phyloP scores from a whole-genome alignment of 768 basidiomycete genomes.

The Antrodiella citrinella region DNA sequence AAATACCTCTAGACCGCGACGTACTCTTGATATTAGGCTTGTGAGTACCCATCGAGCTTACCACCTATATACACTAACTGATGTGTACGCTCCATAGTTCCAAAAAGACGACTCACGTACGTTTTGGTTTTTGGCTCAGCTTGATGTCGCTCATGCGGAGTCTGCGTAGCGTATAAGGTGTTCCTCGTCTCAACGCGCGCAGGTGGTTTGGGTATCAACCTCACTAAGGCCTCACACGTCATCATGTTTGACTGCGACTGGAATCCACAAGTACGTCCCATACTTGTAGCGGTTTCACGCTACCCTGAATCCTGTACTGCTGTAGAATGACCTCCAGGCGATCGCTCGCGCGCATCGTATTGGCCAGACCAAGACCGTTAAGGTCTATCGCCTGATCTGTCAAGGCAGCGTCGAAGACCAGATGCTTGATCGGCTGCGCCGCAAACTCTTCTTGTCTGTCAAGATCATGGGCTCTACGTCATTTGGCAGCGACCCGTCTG shows the following conservation, averaged over 20 bases:
- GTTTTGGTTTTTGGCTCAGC: constrained; percentile 11
- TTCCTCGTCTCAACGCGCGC: constrained; percentile 67
- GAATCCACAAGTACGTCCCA: constrained; percentile 39
- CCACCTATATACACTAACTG: neutral
- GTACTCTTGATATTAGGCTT: constrained; percentile 48
- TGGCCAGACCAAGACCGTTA: constrained; percentile 65
- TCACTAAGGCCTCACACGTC: constrained; percentile 74
- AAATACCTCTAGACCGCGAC: constrained; percentile 40
- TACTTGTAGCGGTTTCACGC: constrained; percentile 23
- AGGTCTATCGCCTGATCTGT: constrained; percentile 65
- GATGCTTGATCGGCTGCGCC: constrained; percentile 62
- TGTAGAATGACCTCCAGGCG: constrained; percentile 74
- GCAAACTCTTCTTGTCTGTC: constrained; percentile 59
- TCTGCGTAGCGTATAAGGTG: constrained; percentile 45
- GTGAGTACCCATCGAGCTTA: constrained; percentile 24
- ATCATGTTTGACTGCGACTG: constrained; percentile 72
- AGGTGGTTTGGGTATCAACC: constrained; percentile 72
- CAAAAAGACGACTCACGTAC: constrained; percentile 50
- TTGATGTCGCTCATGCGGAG: neutral
- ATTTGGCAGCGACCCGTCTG: constrained; percentile 16
- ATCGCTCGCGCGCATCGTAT: constrained; percentile 82
- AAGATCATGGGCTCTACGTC: constrained; percentile 44
- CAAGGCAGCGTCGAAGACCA: constrained; percentile 69
- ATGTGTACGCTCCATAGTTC: constrained; percentile 32
- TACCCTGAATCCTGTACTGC: constrained; percentile 15